Evolutionary conservation across 2,329 filamentous ascomycete species (phyloP), one percentile per base, ranked within the genome.

Genomic region (Pestalotiopsis sp.): DNA sequence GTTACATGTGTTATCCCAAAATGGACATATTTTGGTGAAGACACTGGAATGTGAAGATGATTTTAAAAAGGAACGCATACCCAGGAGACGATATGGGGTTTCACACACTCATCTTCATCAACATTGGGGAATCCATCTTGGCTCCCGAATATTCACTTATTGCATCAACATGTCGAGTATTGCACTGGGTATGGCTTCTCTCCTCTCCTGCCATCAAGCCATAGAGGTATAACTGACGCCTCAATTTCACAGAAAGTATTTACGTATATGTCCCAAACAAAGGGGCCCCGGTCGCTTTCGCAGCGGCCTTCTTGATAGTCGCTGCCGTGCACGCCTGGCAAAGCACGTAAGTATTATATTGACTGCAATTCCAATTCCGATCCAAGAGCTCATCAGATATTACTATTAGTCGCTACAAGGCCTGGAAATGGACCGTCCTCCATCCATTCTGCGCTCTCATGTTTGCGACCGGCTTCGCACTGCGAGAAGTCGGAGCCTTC

Each of bases 251-350:
- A 64, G 62, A 64, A 1, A 83, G 81, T 68, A 73, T 83, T 25
- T 84, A 77, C 68, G 75, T 84, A 72, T 89, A 89, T 70, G 83
- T 82, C 13, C 88, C 88, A 0, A 87, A 86, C 75, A 86, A 87
- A 74, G 80, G 71, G 4, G 86, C 86, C 0, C 86, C 88, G 0
- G 81, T 88, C 23, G 72, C 87, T 60, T 90, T 88, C 74, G 80
- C 84, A 3, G 71, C 85, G 17, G 72, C 85, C 0, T 87, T 86
- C 68, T 76, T 78, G 4, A 71, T 83, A 41, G 87, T 86, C 0
- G 83, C 81, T 4, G 57, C 76, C n/a, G 71, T 80, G 2, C 87
- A 90, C 72, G 75, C 82, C n/a, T 89, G 83, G 77, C 87, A 89
- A 74, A 87, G 84, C 73, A 79, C 70, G 79, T 80, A 69, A 71